Conservation (phyloP, 1,284 basidiomycete genomes). For the Austropuccinia psidii region DNA sequence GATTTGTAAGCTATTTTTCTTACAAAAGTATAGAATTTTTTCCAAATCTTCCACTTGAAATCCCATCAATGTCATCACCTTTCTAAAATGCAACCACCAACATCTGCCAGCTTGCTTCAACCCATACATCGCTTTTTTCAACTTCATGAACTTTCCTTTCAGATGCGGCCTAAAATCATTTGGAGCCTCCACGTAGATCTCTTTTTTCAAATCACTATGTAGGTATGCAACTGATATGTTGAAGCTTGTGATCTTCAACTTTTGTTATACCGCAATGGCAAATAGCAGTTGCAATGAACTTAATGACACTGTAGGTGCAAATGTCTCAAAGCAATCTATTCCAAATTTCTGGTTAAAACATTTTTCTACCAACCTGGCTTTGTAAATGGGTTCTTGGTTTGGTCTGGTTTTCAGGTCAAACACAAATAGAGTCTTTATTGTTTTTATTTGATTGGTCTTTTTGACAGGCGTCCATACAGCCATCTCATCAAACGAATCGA, state of each 20-base stretch:
- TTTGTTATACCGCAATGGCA: not conserved
- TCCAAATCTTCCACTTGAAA: not conserved
- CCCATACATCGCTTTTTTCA: not conserved
- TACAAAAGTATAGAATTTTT: not conserved
- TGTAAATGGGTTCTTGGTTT: not conserved
- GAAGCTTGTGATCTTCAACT: not conserved
- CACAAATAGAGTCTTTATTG: not conserved
- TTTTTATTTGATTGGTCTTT: not conserved
- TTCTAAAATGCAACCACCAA: constrained; percentile 5
- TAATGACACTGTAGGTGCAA: constrained; percentile 1
- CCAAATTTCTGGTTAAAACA: not conserved
- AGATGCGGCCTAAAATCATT: not conserved
- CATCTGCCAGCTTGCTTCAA: not conserved
- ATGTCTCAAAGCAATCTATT: not conserved
- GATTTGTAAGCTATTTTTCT: not conserved
- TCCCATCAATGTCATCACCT: not conserved
- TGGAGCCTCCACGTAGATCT: not conserved
- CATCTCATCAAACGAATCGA: not conserved
- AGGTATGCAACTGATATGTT: not conserved
- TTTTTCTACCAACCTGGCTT: not conserved
- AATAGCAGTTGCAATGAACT: not conserved
- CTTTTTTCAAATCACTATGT: constrained; percentile 3
- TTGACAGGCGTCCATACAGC: not conserved
- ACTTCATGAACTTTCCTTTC: not conserved
- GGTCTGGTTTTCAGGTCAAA: not conserved